Evolutionary conservation across 306 rosid genomes (phyloP).

Genomic region (Cucurbita maxima): DNA sequence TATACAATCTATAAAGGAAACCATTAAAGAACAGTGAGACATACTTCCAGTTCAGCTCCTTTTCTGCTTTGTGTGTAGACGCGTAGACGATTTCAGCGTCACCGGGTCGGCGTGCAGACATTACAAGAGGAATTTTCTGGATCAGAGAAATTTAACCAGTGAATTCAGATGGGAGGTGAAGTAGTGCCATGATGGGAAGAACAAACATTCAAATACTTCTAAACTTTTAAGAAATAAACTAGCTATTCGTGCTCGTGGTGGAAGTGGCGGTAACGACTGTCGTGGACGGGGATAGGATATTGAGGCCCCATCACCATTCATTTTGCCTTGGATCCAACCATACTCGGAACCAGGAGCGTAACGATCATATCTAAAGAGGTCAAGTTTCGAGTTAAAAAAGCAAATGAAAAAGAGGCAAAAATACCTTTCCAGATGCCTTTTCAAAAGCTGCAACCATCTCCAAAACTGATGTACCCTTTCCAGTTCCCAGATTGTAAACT

Average conservation of each 20-base stretch:
- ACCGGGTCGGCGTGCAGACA: constrained; percentile 77
- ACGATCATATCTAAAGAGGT: background rate
- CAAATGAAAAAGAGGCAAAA: background rate
- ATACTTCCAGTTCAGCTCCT: constrained; percentile 87
- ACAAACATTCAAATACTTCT: background rate
- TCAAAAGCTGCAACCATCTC: constrained; percentile 94
- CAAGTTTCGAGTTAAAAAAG: background rate
- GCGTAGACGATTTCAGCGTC: constrained; percentile 88
- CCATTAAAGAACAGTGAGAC: constrained; percentile 14
- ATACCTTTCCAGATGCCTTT: constrained; percentile 82
- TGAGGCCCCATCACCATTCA: background rate
- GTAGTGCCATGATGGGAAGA: background rate
- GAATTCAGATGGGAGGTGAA: background rate
- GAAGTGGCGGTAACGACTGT: background rate
- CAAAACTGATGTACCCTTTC: constrained; percentile 90
- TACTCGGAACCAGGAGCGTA: background rate
- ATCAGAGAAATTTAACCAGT: constrained; percentile 4
- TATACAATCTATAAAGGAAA: background rate
- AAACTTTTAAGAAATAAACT: background rate
- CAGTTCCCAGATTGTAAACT: constrained; percentile 94
- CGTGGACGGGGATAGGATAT: background rate
- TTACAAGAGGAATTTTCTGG: constrained; percentile 76
- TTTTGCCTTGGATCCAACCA: background rate
- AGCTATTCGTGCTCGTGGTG: background rate
- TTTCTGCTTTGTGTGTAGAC: constrained; percentile 77